These are phyloP conservation scores for Cyberlindnera xishuangbannaensis DNA, from an alignment of 805 yeast species.

Conservation along the genomic window DNA sequence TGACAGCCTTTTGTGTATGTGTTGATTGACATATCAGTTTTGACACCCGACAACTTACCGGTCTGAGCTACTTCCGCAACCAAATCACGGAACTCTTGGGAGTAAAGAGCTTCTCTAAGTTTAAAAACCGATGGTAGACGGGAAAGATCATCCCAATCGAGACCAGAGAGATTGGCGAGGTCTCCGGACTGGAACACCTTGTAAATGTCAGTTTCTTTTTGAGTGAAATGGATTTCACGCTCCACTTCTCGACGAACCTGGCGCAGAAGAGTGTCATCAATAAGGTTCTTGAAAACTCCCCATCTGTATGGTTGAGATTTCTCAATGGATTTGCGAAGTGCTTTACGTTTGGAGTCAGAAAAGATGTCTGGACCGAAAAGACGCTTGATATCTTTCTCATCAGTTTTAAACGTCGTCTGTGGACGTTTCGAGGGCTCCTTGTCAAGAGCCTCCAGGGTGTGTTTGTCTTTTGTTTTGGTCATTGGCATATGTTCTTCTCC, in stretches of 20 bases:
- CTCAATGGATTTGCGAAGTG: constrained; percentile 38
- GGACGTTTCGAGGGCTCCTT: constrained; percentile 10
- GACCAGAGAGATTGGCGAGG: constrained; percentile 84
- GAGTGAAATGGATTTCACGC: constrained; percentile 79
- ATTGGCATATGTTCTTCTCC: no score
- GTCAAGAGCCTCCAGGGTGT: constrained; percentile 1
- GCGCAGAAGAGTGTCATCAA: constrained; percentile 72
- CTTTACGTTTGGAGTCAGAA: constrained; percentile 32
- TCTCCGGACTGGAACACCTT: constrained; percentile 89
- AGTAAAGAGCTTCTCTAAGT: constrained; percentile 81
- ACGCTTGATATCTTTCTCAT: constrained; percentile 29
- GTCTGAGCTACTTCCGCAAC: constrained; percentile 75
- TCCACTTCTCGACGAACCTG: constrained; percentile 82
- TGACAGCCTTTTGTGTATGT: constrained; percentile 93
- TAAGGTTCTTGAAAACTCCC: constrained; percentile 73
- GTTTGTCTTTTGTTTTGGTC: no score
- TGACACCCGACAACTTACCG: constrained; percentile 84
- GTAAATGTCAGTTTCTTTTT: constrained; percentile 95
- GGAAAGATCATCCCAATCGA: constrained; percentile 67
- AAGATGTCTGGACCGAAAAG: constrained; percentile 47
- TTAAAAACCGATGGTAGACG: constrained; percentile 71
- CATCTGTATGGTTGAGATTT: constrained; percentile 77
- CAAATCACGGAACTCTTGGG: constrained; percentile 75
- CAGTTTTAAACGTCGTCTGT: constrained; percentile 13
- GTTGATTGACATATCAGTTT: constrained; percentile 89